Base-by-base conservation (phyloP, 805 yeast species). In the Saccharomycopsis amapae region DNA sequence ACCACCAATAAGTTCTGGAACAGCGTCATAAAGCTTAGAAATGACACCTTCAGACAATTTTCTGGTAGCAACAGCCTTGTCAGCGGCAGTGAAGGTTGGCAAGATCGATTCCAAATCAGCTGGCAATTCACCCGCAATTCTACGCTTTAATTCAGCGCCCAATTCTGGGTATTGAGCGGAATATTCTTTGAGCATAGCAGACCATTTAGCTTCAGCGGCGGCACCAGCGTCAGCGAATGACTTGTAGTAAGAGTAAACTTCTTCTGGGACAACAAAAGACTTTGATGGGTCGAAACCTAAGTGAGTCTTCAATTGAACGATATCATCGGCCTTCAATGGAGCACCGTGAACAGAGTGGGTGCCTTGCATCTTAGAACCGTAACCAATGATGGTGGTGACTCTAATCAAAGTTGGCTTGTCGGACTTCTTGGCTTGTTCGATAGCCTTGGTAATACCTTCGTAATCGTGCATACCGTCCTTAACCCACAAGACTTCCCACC, bases 1-100 rank as follows among this genome's bases (percentile, higher is more conserved):
- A 62, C 98, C 98, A 71, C 97, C 97, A 62, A 90, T 70, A 54
- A 90, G 71, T 74, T 88, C 96, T 46, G 97, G 97, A 44, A 90
- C 55, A 38, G 57, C 76, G 23, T 73, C 74, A 58, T 74, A 72
- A 58, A 90, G 66, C 54, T 71, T 67, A 56, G 75, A 71, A 59
- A 90, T 70, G 34, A 81, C 86, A 56, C 72, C 73, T 75, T 90
- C 97, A 44, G 95, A 84, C 61, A 88, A 73, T 76, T 90, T 90
- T 78, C 98, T 85, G 51, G 97, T 78, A 53, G 98, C 98, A 56
- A 88, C 73, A 41, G 96, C 81, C 57, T 73, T 67, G 71, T 90
- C 98, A 28, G 62, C 58, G 49, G 94, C 74, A 44, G 81, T 78
- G 79, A 81, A 93, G 36, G 70, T 64, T 59, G 98, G 98, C 61